Evolutionary conservation across 176 grass and related monocot species (phyloP), one percentile per base, ranked within the genome.

Genomic region (Chrysopogon serrulatus): DNA sequence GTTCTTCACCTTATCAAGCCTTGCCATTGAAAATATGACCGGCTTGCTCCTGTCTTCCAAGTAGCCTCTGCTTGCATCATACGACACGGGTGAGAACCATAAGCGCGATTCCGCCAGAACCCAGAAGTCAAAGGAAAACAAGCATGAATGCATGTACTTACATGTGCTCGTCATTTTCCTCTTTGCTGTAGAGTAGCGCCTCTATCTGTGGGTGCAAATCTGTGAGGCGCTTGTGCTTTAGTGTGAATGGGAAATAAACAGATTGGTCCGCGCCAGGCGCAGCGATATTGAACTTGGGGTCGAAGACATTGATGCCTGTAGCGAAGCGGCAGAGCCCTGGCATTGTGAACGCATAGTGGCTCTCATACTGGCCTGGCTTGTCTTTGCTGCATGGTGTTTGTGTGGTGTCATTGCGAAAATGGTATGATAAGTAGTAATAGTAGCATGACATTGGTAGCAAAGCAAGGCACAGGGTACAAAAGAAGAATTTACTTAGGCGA

Each of bases 221-320:
- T 23, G 77, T 89, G 61, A 91, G 65, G 6, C 92, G 86, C 65
- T 94, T 94, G 57, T 85, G 83, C 83, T 91, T 94, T 42, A 85
- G 92, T 4, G 92, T 94, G 83, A 86, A 89, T 27, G 89, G 92
- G 65, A 94, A 94, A 60, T 94, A 94, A 64, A 94, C 59, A 4
- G 86, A 82, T 73, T 94, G 92, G 73, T 94, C 92, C 0, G 92
- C 92, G 33, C 92, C 92, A 23, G 92, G 92, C 19, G 92, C 79
- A 60, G 89, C 92, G 59, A 94, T 94, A 47, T 94, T 94, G 76
- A 94, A 94, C 79, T 94, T 94, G 1, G 89, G 92, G 65, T 91
- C 71, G 32, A 94, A 94, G 18, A 94, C 87, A n/a, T 89, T 85
- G 57, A 94, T 94, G 61, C 92, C 92, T 26, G 83, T 80, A 34